These are phyloP conservation scores for Delphinella strobiligena DNA, from an alignment of 2,329 filamentous ascomycete species.

Conservation along the genomic window DNA sequence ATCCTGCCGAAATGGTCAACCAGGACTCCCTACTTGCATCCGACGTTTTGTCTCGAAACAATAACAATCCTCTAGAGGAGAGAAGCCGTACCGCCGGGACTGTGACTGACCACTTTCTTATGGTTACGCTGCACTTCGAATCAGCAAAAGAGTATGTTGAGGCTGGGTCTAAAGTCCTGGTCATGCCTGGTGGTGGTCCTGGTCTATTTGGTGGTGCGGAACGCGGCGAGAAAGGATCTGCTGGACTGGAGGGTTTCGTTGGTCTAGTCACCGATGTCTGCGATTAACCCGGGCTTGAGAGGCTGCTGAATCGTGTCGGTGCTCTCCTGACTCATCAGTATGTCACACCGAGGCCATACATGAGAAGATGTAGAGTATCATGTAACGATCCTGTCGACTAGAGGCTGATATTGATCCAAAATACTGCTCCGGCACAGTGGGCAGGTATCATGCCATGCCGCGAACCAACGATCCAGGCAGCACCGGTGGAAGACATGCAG, in stretches of 20 bases:
- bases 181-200: constrained; percentile 59
- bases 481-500: constrained; percentile 4
- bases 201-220: constrained; percentile 44
- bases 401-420: neutral
- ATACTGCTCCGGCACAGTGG: constrained; percentile 3
- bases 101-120: constrained; percentile 19
- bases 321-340: no score
- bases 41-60: constrained; percentile 17
- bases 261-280: constrained; percentile 41
- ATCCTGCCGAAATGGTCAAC: constrained; percentile 25
- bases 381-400: neutral
- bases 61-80: constrained; percentile 11
- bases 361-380: neutral
- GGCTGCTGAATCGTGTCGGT: neutral
- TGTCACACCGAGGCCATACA: no score
- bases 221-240: constrained; percentile 34
- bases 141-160: constrained; percentile 63
- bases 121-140: constrained; percentile 57
- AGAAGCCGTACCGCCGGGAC: constrained; percentile 13
- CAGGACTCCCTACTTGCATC: constrained; percentile 21
- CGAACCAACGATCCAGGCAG: constrained; percentile 5
- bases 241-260: constrained; percentile 59
- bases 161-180: constrained; percentile 54
- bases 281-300: no score
- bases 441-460: constrained; percentile 3